Evolutionary conservation across 306 rosid species (phyloP).

Genomic region (Vigna reflexopilosa): DNA sequence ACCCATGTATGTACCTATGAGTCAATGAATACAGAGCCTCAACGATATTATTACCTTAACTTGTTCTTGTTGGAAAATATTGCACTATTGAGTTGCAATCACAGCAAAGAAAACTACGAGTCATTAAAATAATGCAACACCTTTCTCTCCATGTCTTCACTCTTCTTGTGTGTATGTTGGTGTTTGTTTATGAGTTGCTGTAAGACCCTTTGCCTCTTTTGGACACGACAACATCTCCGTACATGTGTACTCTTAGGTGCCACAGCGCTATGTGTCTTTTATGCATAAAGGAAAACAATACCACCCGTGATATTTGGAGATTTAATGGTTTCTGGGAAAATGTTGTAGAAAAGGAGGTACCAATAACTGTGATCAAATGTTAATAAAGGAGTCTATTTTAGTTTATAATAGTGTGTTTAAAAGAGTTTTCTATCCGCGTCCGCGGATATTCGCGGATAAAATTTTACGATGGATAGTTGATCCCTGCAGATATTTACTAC

Average conservation of each 20-base stretch:
- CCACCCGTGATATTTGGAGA: too few species aligned
- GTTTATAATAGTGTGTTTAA: too few species aligned
- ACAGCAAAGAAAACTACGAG: neutral
- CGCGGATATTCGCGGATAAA: too few species aligned
- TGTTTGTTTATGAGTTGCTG: neutral
- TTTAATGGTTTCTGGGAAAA: too few species aligned
- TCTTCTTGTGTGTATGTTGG: conserved; percentile 24
- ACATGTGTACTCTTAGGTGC: neutral
- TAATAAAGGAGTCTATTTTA: too few species aligned
- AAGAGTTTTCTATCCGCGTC: too few species aligned
- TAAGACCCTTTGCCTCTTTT: conserved; percentile 19
- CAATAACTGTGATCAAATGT: too few species aligned
- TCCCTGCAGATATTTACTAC: too few species aligned
- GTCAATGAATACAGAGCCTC: neutral
- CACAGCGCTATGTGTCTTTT: neutral
- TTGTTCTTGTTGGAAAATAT: neutral
- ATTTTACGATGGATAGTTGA: too few species aligned
- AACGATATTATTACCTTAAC: conserved; percentile 20
- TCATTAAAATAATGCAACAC: conserved; percentile 41
- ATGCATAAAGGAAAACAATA: too few species aligned
- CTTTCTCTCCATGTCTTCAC: conserved; percentile 13
- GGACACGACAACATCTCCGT: conserved; percentile 23
- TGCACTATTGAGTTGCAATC: neutral
- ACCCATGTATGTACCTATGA: neutral
- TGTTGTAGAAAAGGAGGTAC: too few species aligned